These are phyloP conservation scores for Arthroderma sp. DNA, from an alignment of 2,329 filamentous ascomycete genomes.

Conservation along the genomic window DNA sequence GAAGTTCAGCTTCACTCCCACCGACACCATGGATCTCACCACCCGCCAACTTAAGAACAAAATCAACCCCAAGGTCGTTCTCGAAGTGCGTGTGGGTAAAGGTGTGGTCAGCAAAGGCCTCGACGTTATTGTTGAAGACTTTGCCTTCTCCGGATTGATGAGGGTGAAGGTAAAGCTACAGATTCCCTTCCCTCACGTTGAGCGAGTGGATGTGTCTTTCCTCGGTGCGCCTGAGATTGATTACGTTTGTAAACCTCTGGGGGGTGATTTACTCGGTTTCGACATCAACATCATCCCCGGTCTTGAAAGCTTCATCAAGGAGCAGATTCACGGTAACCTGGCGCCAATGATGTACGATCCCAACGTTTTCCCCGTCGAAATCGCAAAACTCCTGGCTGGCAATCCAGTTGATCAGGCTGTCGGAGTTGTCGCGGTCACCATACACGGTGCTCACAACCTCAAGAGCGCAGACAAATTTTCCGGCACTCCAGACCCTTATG, in stretches of 20 bases:
- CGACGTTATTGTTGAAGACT: conserved; percentile 95
- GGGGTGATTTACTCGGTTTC: conserved; percentile 88
- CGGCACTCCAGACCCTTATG: conserved; percentile 83
- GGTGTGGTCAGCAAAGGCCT: conserved; percentile 94
- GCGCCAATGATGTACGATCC: conserved; percentile 97
- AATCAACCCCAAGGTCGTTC: conserved; percentile 89
- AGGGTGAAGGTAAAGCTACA: conserved; percentile 95
- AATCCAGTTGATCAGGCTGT: conserved; percentile 91
- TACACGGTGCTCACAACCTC: conserved; percentile 80
- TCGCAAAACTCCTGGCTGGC: conserved; percentile 94
- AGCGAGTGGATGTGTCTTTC: conserved; percentile 91
- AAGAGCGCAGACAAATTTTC: conserved; percentile 94
- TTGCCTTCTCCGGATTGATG: conserved; percentile 93
- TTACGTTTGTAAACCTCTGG: conserved; percentile 94
- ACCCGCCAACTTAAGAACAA: conserved; percentile 82
- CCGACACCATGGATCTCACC: conserved; percentile 85
- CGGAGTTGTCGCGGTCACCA: conserved; percentile 78
- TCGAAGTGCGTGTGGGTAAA: conserved; percentile 90
- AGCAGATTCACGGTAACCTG: conserved; percentile 88
- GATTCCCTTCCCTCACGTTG: conserved; percentile 87
- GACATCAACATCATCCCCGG: conserved; percentile 99
- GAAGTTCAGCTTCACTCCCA: conserved; percentile 99
- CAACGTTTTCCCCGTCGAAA: conserved; percentile 95
- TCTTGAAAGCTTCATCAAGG: conserved; percentile 82
- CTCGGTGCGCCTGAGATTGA: conserved; percentile 78